Percentiles rank a stretch among this genome's conserved stretches.
These are phyloP conservation scores for Podospora tetraspora DNA, from an alignment of 495 filamentous ascomycete genomes.

Conservation along the genomic window DNA sequence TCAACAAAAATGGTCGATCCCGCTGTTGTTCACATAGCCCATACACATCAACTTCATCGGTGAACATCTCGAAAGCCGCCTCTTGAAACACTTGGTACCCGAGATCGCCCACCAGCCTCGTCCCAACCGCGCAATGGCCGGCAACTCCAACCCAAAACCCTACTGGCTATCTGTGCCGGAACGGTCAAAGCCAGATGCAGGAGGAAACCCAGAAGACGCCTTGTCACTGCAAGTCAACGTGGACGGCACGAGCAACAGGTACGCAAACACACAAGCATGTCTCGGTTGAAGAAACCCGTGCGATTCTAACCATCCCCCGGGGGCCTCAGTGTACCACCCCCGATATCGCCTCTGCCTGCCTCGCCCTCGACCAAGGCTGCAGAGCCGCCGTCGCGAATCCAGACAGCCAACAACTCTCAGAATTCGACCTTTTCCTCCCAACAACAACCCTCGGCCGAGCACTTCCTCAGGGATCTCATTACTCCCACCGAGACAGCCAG, in stretches of 20 bases:
- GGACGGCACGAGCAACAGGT: slow-evolving; percentile 26
- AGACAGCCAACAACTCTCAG: slow-evolving; percentile 19
- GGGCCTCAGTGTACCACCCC: not conserved
- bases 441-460: slow-evolving; percentile 12
- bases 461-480: slow-evolving; percentile 26
- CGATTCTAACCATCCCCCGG: not conserved
- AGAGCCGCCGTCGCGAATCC: slow-evolving; percentile 11
- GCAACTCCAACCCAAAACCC: not conserved
- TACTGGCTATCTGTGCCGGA: slow-evolving; percentile 4
- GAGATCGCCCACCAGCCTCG: not conserved
- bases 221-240: slow-evolving; percentile 27
- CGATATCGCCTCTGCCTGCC: slow-evolving; percentile 12
- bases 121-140: not conserved
- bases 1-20: not conserved
- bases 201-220: slow-evolving; percentile 21
- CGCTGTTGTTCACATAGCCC: not conserved
- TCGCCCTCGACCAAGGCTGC: slow-evolving; percentile 1
- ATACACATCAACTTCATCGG: not conserved
- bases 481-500: slow-evolving; percentile 4
- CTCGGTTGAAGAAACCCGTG: not conserved
- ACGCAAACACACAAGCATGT: not conserved
- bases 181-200: slow-evolving; percentile 12
- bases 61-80: not conserved
- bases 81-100: not conserved
- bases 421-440: slow-evolving; percentile 15